Percentiles rank a stretch among this genome's conserved stretches.
Evolutionary conservation across 768 basidiomycete species (phyloP).

Genomic region (Punctularia strigosozonata): DNA sequence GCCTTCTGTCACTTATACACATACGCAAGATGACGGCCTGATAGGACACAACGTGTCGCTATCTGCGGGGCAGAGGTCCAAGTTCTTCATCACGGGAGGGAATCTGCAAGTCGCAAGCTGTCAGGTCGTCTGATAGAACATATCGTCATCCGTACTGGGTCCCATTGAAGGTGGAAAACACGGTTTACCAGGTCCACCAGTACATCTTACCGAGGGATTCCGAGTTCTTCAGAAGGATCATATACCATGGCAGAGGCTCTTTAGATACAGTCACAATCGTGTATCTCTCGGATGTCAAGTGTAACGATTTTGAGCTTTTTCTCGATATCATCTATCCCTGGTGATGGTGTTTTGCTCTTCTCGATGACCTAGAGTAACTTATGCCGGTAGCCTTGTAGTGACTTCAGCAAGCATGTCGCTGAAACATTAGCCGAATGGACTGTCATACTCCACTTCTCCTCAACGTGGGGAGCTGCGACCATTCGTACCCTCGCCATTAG

Average conservation of each 20-base stretch:
- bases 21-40: too few relatives aligned
- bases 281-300: conserved; percentile 3
- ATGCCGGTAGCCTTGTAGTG: conserved; percentile 5
- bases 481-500: conserved; percentile 18
- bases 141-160: too few relatives aligned
- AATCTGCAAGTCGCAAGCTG: too few relatives aligned
- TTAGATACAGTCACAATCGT: too few relatives aligned
- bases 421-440: conserved; percentile 20
- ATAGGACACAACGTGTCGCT: too few relatives aligned
- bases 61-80: too few relatives aligned
- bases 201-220: not conserved
- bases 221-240: not conserved
- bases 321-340: conserved; percentile 11
- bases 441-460: conserved; percentile 19
- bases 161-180: not conserved
- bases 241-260: too few relatives aligned
- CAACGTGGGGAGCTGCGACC: conserved; percentile 15
- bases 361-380: not conserved
- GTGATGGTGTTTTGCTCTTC: conserved; percentile 6
- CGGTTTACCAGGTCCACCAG: not conserved
- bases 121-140: too few relatives aligned
- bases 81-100: too few relatives aligned
- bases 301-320: conserved; percentile 10
- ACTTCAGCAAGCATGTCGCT: conserved; percentile 14
- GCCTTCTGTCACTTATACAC: too few relatives aligned